Base-by-base conservation (phyloP, 371 early-diverging fungal genomes). In the Circinella umbellata region DNA sequence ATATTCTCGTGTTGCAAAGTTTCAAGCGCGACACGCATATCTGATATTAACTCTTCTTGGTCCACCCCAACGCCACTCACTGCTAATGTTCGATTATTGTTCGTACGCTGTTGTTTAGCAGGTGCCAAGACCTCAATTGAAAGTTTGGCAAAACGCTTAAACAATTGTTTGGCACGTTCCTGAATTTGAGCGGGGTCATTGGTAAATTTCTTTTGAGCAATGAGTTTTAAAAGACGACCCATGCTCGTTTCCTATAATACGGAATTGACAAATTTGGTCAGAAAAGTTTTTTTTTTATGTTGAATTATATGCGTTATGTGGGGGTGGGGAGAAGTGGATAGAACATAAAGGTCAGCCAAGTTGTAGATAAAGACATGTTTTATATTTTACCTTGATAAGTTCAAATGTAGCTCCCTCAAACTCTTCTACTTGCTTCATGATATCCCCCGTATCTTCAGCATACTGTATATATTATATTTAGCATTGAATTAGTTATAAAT, bases 211-310 rank as follows among this genome's bases (percentile, higher is more conserved):
- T 66, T 68, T 70, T 80, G 74, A 20, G 79, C 69, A 53, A 82
- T 80, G 47, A 81, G 62, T 64, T 84, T 84, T 65, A 84, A 71
- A 10, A 84, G 64, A 59, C 76, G 78, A 27, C 84, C 84, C 84
- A 84, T 84, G 34, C 72, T 80, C n/a, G 84, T 81, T 73, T 84
- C 80, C 81, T 83, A 59, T n/a, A 51, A 51, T 4, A 51, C n/a
- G 17, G 17, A 15, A 36, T 42, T 13, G 51, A 51, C 51, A 51
- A 51, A 51, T 51, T 8, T 6, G 15, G n/a, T 61, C 49, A 61
- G 3, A 61, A 36, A 49, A 51, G 27, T 27, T 27, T 27, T 27
- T 27, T 27, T 27, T 27, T 27, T 27, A 27, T 27, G 2, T 27
- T 27, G 27, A 62, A 27, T 48, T 37, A 62, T 39, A 27, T 10